Evolutionary conservation across 805 yeast genomes (phyloP), one percentile per base, ranked within the genome.

Genomic region (Lipomyces kockii): DNA sequence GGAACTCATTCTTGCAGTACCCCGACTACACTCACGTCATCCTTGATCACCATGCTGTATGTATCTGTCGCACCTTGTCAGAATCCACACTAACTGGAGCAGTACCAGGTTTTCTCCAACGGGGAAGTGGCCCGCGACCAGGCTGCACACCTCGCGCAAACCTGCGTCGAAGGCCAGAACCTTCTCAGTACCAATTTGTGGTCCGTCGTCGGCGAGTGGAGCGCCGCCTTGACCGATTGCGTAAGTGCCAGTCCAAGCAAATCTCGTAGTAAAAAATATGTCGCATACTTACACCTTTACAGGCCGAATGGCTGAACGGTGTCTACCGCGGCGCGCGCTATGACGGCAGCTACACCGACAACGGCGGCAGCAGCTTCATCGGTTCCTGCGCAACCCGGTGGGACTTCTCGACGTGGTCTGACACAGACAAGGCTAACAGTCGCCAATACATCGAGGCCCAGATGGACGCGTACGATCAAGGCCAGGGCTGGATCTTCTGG

Each of bases 401-500:
- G 32, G 85, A 86, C 74, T 73, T 83, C 61, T 61, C 74, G 61
- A 74, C 84, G 60, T 93, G 95, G 91, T 80, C 90, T 6, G 82
- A 80, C 9, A 83, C 84, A 52, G 84, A 85, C 75, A 86, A 83
- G 76, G 74, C 74, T 29, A 82, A 86, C 71, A 85, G 88, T 58
- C 87, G 97, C 78, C 83, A 81, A 73, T 92, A 83, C 76, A 82
- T 92, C 61, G 97, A 93, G 81, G 97, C 97, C 60, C 97, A 93
- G 83, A 81, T 93, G 75, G 97, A 93, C 76, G 91, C 97, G 1
- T 88, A 83, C 75, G 91, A 88, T 74, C 84, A 84, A 73, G 62
- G 86, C 66, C 84, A 83, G 46, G 98, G 98, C 39, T 93, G 97
- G 97, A 85, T 91, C 66, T 89, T 90, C 82, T 93, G 98, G 98